A percentile compares a stretch with the other conserved stretches of the same genome.
Conservation (phyloP, 2,329 filamentous ascomycete genomes). For the Trichoderma breve region DNA sequence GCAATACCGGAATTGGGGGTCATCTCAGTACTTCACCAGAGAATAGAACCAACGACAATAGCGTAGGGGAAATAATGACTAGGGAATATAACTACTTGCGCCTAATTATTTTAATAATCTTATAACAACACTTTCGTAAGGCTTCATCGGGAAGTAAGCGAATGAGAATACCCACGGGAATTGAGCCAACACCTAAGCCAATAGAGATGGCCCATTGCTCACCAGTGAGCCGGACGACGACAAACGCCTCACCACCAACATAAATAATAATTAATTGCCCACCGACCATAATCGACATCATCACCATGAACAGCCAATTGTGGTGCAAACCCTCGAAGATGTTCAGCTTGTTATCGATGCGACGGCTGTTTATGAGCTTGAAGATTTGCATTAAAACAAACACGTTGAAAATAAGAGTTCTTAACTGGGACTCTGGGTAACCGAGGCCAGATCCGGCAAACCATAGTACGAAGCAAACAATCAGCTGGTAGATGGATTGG, state of each 20-base stretch:
- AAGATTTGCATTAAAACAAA: constrained; percentile 74
- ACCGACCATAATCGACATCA: constrained; percentile 68
- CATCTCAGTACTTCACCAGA: too few species aligned
- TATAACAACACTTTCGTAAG: background rate
- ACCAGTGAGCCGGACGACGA: constrained; percentile 51
- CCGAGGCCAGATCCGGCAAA: constrained; percentile 54
- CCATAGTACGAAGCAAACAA: constrained; percentile 56
- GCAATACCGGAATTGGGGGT: too few species aligned
- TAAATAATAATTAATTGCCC: constrained; percentile 72
- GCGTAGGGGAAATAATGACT: too few species aligned
- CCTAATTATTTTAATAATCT: background rate
- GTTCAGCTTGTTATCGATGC: constrained; percentile 73
- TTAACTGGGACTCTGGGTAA: constrained; percentile 36
- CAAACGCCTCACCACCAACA: constrained; percentile 65
- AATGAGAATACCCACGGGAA: constrained; percentile 70
- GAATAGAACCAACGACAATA: too few species aligned
- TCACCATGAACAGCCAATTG: constrained; percentile 69
- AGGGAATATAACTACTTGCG: background rate
- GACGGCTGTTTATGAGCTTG: constrained; percentile 63
- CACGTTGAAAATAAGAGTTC: constrained; percentile 60
- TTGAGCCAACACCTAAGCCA: constrained; percentile 69
- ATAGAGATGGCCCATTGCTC: constrained; percentile 77
- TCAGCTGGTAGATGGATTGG: constrained; percentile 59
- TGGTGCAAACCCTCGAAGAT: constrained; percentile 67
- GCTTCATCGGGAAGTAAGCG: constrained; percentile 37